Percentiles rank a stretch among this genome's conserved stretches.
Conservation (phyloP, 2,329 filamentous ascomycete genomes). For the Alternaria postmessia region DNA sequence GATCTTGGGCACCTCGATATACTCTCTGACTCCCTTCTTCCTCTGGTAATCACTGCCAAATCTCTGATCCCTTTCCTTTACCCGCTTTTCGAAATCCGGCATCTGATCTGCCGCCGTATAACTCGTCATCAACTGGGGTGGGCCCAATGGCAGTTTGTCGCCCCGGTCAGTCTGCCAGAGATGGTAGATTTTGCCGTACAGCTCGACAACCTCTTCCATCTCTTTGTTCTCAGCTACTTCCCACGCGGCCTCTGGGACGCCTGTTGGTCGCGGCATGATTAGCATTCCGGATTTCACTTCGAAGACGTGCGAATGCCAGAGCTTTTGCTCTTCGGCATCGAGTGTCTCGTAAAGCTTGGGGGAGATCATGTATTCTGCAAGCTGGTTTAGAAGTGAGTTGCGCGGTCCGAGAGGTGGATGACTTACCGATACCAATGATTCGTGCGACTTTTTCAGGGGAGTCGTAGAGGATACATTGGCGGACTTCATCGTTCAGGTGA, state of each 20-base stretch:
- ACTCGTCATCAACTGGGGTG: conserved; percentile 71
- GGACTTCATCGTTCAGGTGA: conserved; percentile 77
- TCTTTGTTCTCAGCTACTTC: conserved; percentile 78
- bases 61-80: conserved; percentile 62
- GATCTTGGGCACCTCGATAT: conserved; percentile 60
- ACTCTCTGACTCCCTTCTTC: conserved; percentile 63
- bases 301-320: conserved; percentile 82
- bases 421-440: conserved; percentile 72
- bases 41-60: conserved; percentile 61
- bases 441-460: conserved; percentile 70
- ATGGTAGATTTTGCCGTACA: conserved; percentile 88
- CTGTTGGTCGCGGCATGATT: conserved; percentile 71
- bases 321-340: conserved; percentile 69
- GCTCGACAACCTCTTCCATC: conserved; percentile 76
- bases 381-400: neutral
- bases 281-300: conserved; percentile 82
- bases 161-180: conserved; percentile 85
- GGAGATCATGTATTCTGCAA: conserved; percentile 81
- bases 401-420: neutral
- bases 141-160: conserved; percentile 68
- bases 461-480: conserved; percentile 89
- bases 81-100: conserved; percentile 52
- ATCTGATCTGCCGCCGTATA: conserved; percentile 62
- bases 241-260: conserved; percentile 70
- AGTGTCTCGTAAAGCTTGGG: conserved; percentile 72